Conservation (phyloP, 2,329 filamentous ascomycete species). For the Byssothecium circinans region DNA sequence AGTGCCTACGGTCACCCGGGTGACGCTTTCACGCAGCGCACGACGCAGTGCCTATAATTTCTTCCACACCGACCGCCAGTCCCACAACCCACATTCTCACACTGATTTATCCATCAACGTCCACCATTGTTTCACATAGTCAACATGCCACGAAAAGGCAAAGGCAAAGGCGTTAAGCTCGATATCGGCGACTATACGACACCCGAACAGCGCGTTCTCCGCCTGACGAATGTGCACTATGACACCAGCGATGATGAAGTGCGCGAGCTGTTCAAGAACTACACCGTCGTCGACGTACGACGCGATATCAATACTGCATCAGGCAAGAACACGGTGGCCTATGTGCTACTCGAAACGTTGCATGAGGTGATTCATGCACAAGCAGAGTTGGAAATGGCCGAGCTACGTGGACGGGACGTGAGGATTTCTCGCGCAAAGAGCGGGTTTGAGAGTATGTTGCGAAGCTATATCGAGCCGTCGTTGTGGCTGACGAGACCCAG, state of each 20-base stretch:
- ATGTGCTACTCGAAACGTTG: not conserved
- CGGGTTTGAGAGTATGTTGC: slow-evolving; percentile 2
- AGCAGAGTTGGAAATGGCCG: slow-evolving; percentile 1
- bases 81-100: not conserved
- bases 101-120: too few relatives aligned
- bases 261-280: not conserved
- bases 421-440: slow-evolving; percentile 1
- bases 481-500: not conserved
- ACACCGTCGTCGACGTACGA: slow-evolving; percentile 2
- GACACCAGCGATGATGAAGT: slow-evolving; percentile 1
- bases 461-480: not conserved
- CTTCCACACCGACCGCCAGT: too few relatives aligned
- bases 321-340: slow-evolving; percentile 1
- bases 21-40: too few relatives aligned
- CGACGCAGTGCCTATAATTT: too few relatives aligned
- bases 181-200: not conserved
- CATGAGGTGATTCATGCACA: not conserved
- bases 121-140: too few relatives aligned
- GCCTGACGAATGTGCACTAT: slow-evolving; percentile 1
- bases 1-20: too few relatives aligned
- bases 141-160: slow-evolving; percentile 3
- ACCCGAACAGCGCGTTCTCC: slow-evolving; percentile 6
- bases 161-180: slow-evolving; percentile 1
- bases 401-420: slow-evolving; percentile 2
- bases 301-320: slow-evolving; percentile 1